Evolutionary conservation across 371 early-diverging fungal species (phyloP).

Genomic region (Nosema bombycis): DNA sequence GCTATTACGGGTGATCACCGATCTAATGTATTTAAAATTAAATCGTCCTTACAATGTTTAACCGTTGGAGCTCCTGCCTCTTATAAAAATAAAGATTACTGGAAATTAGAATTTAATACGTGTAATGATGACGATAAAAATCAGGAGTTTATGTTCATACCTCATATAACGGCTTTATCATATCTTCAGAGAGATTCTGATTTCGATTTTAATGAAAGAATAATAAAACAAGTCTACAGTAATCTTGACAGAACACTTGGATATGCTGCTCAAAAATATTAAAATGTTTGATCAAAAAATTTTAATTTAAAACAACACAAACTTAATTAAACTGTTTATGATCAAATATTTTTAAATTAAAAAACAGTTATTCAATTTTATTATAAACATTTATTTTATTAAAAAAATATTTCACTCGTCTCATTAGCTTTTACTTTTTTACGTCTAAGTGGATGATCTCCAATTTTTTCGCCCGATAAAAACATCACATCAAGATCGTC

Average conservation of each 20-base stretch:
- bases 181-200: neutral
- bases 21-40: constrained; percentile 16
- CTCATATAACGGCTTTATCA: neutral
- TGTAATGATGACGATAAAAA: neutral
- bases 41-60: constrained; percentile 23
- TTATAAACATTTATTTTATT: too few relatives aligned
- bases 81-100: neutral
- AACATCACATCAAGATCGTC: too few relatives aligned
- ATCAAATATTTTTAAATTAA: too few relatives aligned
- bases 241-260: neutral
- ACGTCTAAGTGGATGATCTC: too few relatives aligned
- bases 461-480: too few relatives aligned
- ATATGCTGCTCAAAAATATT: too few relatives aligned
- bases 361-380: too few relatives aligned
- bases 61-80: constrained; percentile 1
- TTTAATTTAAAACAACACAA: too few relatives aligned
- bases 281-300: too few relatives aligned
- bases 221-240: neutral
- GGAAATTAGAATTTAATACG: constrained; percentile 8
- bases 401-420: too few relatives aligned
- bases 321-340: too few relatives aligned
- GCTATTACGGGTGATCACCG: neutral
- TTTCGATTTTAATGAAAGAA: neutral
- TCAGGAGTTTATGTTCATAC: constrained; percentile 32
- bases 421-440: too few relatives aligned